Conservation (phyloP, 163 green algal genomes). For the Scenedesmus sp. region DNA sequence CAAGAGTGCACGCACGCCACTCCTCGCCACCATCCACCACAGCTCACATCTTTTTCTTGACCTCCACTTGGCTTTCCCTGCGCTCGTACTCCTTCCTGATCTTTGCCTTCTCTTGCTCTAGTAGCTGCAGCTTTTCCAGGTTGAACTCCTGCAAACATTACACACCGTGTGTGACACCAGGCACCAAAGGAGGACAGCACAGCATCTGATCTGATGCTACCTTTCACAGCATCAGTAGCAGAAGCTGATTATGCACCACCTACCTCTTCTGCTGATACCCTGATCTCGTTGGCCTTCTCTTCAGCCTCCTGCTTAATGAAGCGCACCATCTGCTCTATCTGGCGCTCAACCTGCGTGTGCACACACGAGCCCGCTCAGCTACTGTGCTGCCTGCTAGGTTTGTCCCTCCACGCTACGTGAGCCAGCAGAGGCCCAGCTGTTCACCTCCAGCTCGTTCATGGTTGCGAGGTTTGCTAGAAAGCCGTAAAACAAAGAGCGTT, state of each 20-base stretch:
- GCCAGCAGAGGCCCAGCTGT: neutral
- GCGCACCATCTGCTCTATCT: constrained; percentile 91
- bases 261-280: constrained; percentile 96
- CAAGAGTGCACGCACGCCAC: neutral
- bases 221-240: neutral
- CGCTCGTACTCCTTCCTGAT: constrained; percentile 97
- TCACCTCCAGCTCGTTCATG: constrained; percentile 52
- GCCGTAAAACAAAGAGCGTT: neutral
- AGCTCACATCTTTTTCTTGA: constrained; percentile 98
- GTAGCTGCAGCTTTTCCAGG: constrained; percentile 96
- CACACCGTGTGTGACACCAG: neutral
- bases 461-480: neutral
- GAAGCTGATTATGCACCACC: neutral
- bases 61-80: constrained; percentile 91
- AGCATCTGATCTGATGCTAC: neutral
- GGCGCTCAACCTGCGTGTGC: constrained; percentile 68
- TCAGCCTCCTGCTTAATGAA: constrained; percentile 99
- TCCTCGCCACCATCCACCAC: neutral
- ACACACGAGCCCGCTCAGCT: constrained; percentile 1
- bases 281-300: constrained; percentile 98
- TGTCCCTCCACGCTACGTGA: neutral
- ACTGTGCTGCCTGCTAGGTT: neutral
- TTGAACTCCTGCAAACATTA: constrained; percentile 93
- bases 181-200: neutral
- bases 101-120: constrained; percentile 97